phyloP scores from a whole-genome alignment of 2,329 filamentous ascomycete genomes.

The Berkeleyomyces basicola region DNA sequence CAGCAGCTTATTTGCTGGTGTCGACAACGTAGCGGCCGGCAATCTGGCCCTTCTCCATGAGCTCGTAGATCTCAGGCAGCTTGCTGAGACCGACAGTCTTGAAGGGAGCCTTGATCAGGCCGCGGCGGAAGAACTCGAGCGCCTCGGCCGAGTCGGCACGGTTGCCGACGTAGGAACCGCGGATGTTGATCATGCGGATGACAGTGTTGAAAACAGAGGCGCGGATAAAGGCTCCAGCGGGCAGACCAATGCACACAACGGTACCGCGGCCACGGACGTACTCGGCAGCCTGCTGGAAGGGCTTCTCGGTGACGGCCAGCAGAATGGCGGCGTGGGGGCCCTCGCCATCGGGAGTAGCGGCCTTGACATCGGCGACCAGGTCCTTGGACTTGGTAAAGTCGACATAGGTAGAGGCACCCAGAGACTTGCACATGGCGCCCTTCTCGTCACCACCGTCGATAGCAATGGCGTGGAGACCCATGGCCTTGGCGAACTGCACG shows the following conservation, averaged over 20 bases:
- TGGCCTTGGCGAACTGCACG: conserved; percentile 76
- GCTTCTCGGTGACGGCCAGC: conserved; percentile 74
- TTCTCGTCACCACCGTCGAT: conserved; percentile 79
- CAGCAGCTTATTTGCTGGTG: conserved; percentile 38
- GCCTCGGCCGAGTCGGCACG: conserved; percentile 76
- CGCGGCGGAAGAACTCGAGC: conserved; percentile 72
- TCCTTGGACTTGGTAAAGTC: conserved; percentile 67
- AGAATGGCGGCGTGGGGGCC: conserved; percentile 80
- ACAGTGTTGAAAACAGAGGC: conserved; percentile 85
- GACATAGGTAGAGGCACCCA: conserved; percentile 59
- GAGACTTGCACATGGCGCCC: conserved; percentile 46
- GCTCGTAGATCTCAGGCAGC: conserved; percentile 61
- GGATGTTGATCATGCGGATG: conserved; percentile 78
- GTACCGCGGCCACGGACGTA: conserved; percentile 72
- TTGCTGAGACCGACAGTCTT: conserved; percentile 71
- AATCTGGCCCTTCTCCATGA: conserved; percentile 55
- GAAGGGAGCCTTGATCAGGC: conserved; percentile 73
- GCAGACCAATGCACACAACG: conserved; percentile 80
- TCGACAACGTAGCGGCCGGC: conserved; percentile 69
- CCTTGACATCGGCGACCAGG: conserved; percentile 70
- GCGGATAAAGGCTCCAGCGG: conserved; percentile 59
- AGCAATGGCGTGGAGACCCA: conserved; percentile 66
- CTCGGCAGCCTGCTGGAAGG: conserved; percentile 84
- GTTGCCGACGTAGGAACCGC: conserved; percentile 88
- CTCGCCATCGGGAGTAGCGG: conserved; percentile 59